Percentiles rank a stretch among this genome's conserved stretches.
These are phyloP conservation scores for Eucalyptus cloeziana DNA, from an alignment of 345 rosid species.

Conservation along the genomic window DNA sequence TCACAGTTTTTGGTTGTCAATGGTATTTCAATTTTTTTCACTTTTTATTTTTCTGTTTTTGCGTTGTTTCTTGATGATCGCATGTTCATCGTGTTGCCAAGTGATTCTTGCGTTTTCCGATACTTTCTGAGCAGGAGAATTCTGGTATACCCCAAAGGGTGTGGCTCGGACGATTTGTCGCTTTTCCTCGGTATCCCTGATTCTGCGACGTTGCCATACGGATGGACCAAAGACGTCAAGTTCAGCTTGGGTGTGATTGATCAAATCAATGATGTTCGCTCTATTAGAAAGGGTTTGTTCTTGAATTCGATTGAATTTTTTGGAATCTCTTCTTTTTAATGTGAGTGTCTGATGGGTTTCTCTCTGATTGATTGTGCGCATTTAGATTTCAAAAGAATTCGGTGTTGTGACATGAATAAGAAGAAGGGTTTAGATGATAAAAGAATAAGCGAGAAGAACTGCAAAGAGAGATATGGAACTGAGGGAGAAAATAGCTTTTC, in stretches of 20 bases:
- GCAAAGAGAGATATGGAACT: not conserved
- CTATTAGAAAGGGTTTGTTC: not conserved
- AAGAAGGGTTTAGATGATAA: not conserved
- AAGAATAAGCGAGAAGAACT: not conserved
- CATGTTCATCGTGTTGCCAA: not conserved
- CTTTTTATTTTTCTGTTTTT: not conserved
- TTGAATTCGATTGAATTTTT: not conserved
- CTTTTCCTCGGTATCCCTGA: not conserved
- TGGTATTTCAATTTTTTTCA: not conserved
- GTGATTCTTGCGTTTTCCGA: not conserved
- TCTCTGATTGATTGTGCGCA: not conserved
- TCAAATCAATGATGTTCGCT: not conserved
- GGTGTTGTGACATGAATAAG: not conserved
- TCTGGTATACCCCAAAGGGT: not conserved
- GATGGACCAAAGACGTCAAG: not conserved
- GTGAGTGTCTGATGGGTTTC: not conserved
- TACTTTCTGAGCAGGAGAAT: not conserved
- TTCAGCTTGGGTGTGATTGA: not conserved
- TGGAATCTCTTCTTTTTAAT: not conserved
- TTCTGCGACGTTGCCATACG: not conserved
- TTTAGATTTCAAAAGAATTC: not conserved
- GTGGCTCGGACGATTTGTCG: not conserved
- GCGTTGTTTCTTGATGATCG: not conserved
- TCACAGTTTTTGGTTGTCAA: not conserved
- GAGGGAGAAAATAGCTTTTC: not conserved